These are phyloP conservation scores for Phytophthora pluvialis DNA, from an alignment of 352 stramenopile genomes.

Conservation along the genomic window DNA sequence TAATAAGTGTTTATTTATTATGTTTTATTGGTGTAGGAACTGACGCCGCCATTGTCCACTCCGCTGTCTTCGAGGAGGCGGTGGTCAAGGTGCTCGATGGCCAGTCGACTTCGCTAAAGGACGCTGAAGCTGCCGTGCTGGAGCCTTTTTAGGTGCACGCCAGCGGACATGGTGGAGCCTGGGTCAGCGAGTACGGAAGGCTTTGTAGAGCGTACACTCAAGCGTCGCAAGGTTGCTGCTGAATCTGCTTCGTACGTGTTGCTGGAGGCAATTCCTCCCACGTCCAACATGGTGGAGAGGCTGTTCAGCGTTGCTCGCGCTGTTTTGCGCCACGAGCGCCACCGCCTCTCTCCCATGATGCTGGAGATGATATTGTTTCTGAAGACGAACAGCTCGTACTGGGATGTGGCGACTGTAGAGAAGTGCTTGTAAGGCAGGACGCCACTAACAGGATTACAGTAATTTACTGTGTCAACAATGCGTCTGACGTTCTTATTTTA, in stretches of 20 bases:
- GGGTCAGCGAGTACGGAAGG: background rate
- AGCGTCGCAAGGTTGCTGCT: conserved; percentile 3
- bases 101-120: background rate
- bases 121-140: background rate
- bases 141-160: background rate
- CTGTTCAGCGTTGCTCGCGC: conserved; percentile 8
- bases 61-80: conserved; percentile 1
- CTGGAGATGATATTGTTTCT: conserved; percentile 5
- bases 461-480: no score
- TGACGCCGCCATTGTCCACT: conserved; percentile 8
- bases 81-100: conserved; percentile 8
- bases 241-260: background rate
- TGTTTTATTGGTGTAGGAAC: conserved; percentile 4
- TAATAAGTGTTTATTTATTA: background rate
- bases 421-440: no score
- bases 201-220: conserved; percentile 1
- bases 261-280: background rate
- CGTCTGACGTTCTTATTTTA: no score
- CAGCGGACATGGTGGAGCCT: background rate
- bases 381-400: no score
- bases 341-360: conserved; percentile 8
- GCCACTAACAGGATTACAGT: no score
- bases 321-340: conserved; percentile 8
- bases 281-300: conserved; percentile 11
- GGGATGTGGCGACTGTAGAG: no score